Conservation (phyloP, 495 filamentous ascomycete species). For the Podospora pseudocomata region DNA sequence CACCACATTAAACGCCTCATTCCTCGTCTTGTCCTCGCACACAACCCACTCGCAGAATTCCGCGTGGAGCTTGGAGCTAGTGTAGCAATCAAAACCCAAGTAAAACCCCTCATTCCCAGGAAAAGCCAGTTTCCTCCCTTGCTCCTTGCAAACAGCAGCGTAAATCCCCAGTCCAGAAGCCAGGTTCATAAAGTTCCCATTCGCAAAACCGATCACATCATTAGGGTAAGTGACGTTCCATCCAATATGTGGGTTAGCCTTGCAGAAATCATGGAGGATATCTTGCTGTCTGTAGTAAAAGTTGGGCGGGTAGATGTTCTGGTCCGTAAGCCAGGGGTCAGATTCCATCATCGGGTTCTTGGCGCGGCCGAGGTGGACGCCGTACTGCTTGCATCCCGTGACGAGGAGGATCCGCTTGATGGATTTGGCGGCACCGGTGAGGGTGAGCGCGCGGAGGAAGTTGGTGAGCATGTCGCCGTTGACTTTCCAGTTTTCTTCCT, state of each 20-base stretch:
- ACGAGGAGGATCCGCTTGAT: constrained; percentile 53
- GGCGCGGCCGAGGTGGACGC: constrained; percentile 53
- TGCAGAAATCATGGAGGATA: constrained; percentile 36
- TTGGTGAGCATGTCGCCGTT: constrained; percentile 48
- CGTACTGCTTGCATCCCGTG: constrained; percentile 55
- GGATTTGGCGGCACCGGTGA: constrained; percentile 38
- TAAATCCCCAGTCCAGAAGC: constrained; percentile 49
- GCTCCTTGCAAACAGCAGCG: constrained; percentile 45
- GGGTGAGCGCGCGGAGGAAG: constrained; percentile 48
- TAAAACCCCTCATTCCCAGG: constrained; percentile 50
- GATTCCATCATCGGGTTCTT: constrained; percentile 48
- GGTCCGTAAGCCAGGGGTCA: constrained; percentile 31
- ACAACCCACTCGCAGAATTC: constrained; percentile 54
- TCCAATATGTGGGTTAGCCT: constrained; percentile 32
- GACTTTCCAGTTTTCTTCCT: constrained; percentile 43
- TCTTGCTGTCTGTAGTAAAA: constrained; percentile 50
- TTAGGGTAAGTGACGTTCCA: constrained; percentile 53
- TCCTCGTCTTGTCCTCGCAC: constrained; percentile 38
- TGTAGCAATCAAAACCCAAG: constrained; percentile 50
- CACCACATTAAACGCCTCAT: constrained; percentile 55
- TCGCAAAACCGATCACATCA: constrained; percentile 48
- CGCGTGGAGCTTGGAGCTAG: constrained; percentile 48
- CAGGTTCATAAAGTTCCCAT: constrained; percentile 58
- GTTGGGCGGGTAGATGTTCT: constrained; percentile 37
- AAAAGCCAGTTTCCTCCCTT: constrained; percentile 45